Conservation (phyloP, 2,329 filamentous ascomycete species). For the Helicocarpus griseus region DNA sequence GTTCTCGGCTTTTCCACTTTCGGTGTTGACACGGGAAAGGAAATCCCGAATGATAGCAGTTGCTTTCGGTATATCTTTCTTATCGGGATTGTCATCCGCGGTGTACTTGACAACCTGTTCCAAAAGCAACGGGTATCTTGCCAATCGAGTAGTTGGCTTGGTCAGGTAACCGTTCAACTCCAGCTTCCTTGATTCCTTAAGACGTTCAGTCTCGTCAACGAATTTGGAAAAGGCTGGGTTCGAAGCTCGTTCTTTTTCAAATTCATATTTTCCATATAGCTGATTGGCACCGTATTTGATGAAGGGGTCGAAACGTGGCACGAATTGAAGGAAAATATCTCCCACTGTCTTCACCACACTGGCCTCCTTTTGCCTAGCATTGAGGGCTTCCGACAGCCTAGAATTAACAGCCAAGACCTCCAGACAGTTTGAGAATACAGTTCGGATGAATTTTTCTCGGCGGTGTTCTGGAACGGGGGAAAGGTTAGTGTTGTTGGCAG, state of each 20-base stretch:
- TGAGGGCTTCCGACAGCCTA: conserved; percentile 76
- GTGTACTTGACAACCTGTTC: conserved; percentile 91
- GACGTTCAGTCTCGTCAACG: conserved; percentile 89
- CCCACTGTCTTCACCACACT: conserved; percentile 83
- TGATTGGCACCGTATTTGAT: conserved; percentile 95
- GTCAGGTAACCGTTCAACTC: conserved; percentile 96
- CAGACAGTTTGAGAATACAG: conserved; percentile 91
- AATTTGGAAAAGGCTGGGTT: conserved; percentile 83
- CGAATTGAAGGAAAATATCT: conserved; percentile 88
- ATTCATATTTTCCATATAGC: conserved; percentile 93
- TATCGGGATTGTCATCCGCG: conserved; percentile 78
- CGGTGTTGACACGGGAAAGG: conserved; percentile 78
- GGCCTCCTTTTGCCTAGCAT: conserved; percentile 78
- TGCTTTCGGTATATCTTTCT: conserved; percentile 83
- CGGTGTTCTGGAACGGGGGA: conserved; percentile 85
- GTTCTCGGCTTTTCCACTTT: conserved; percentile 95
- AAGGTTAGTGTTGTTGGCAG: conserved; percentile 50
- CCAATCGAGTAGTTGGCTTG: conserved; percentile 90
- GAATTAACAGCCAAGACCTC: conserved; percentile 92
- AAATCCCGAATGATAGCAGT: conserved; percentile 79
- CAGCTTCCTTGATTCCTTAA: conserved; percentile 92
- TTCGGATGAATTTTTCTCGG: conserved; percentile 82
- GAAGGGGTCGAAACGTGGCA: conserved; percentile 88
- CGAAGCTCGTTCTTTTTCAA: conserved; percentile 84
- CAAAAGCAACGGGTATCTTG: conserved; percentile 82